Evolutionary conservation across 1,139 yeast species (phyloP).

Genomic region (Lodderomyces theae): DNA sequence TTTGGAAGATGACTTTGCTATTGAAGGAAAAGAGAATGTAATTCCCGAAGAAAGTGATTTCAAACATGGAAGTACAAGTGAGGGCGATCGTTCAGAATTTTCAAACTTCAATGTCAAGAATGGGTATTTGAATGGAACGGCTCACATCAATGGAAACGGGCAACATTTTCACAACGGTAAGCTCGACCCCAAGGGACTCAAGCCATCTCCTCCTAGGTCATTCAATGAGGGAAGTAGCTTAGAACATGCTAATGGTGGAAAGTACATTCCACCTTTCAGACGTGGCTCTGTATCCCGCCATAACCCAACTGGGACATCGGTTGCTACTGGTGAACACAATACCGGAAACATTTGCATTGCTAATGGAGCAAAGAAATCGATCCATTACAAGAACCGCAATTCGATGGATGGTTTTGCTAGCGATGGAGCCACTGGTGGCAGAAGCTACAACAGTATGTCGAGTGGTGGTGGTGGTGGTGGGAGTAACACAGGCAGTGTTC

Average conservation of each 20-base stretch:
- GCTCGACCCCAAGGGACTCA: background rate
- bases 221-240: slow-evolving; percentile 15
- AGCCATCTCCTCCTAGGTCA: background rate
- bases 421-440: background rate
- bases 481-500: background rate
- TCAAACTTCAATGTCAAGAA: background rate
- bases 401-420: background rate
- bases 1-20: slow-evolving; percentile 40
- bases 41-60: background rate
- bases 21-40: slow-evolving; percentile 1
- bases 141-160: background rate
- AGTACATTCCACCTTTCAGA: slow-evolving; percentile 71
- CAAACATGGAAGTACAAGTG: background rate
- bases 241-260: slow-evolving; percentile 40
- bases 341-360: background rate
- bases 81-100: background rate
- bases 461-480: background rate
- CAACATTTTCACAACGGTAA: background rate
- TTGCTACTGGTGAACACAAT: background rate
- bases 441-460: background rate
- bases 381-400: background rate
- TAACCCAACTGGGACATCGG: background rate
- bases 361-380: background rate
- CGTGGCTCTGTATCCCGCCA: slow-evolving; percentile 35
- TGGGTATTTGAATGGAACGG: background rate